Base-by-base conservation (phyloP, 2,329 filamentous ascomycete genomes). In the Monosporascus sp. region DNA sequence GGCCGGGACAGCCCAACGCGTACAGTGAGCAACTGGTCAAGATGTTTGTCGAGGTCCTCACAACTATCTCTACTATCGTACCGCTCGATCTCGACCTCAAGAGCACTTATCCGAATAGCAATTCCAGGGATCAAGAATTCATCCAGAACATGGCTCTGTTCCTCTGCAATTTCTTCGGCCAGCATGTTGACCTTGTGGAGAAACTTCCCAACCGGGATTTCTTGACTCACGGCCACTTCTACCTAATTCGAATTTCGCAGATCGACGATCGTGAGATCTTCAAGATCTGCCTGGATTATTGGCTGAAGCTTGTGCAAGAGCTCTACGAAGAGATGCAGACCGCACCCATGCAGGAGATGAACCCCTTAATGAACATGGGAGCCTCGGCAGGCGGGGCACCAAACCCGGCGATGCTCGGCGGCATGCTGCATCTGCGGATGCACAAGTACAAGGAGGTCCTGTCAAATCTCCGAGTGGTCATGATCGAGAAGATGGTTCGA, bases 401-500 rank as follows among this genome's bases (percentile, higher is more conserved):
- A 49, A 91, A 96, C 68, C 91, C 93, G 1, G 83, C 78, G 50
- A 77, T 93, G n/a, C 79, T 97, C 57, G 87, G 86, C 63, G 96
- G 91, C 71, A 96, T 96, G 66, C 91, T 93, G 14, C 43, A 46
- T 27, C 82, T 99, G 45, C 87, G 95, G 57, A 99, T 99, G 78
- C 93, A 99, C 80, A 97, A 97, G 74, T 99, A 97, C 73, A 87
- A 87, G 60, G 91, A 97, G 68, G 88, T 99, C 20, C 77, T 99
- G 49, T 93, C 93, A 9, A 97, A 96, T 70, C 79, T 99, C 53
- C 87, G 94, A 61, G 88, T 93, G 24, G 94, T 99, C 60, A 99
- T 99, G 94, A 97, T 99, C 58, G 94, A 99, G 76, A 97, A 97
- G 79, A 99, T 99, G 94, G 94, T 99, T 35, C 85, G 92, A 44